Base-by-base conservation (phyloP, 208 protist species). In the Leishmania tropica region DNA sequence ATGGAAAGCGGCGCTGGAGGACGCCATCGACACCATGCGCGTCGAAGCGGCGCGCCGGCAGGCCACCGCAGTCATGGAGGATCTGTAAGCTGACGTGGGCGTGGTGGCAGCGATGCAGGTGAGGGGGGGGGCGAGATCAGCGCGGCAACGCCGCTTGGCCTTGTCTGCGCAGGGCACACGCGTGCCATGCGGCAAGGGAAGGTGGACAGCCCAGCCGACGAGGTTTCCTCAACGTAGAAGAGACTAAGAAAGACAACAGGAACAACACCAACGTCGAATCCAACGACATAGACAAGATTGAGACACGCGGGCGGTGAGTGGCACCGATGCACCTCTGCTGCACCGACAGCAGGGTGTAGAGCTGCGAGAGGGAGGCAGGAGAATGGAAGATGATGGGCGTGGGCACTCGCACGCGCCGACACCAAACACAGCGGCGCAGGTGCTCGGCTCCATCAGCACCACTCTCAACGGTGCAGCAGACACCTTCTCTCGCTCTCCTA, bases 21-120 rank as follows among this genome's bases (percentile, higher is more conserved):
- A 76, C 45, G 88, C 78, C 51, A 93, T 96, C 76, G 78, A 92
- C 60, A 83, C 85, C 78, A 90, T 94, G 87, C 83, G 89, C 60
- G 75, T 81, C 17, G 93, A 94, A 78, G 81, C 84, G 24, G 75
- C 85, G 64, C 76, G 85, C 17, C 89, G 89, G 64, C 93, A 96
- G 83, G 87, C 90, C 19, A 67, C 83, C 60, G 75, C 87, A 15
- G 81, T 88, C 35, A 78, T 89, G 68, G 83, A 89, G 35, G 85
- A 90, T 19, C 31, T 89, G 42, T 92, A 53, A 31, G n/a, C 24
- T 8, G 24, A 37, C 11, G 6, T 45, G 74, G 31, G 31, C 31
- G 45, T 45, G n/a, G 53, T 74, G 8, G 40, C n/a, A 42, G 2
- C 45, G 21, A 54, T 42, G n/a, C 62, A 42, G n/a, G 35, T 6